Base-by-base conservation (phyloP, 1,284 basidiomycete genomes). In the Gymnopus androsaceus region DNA sequence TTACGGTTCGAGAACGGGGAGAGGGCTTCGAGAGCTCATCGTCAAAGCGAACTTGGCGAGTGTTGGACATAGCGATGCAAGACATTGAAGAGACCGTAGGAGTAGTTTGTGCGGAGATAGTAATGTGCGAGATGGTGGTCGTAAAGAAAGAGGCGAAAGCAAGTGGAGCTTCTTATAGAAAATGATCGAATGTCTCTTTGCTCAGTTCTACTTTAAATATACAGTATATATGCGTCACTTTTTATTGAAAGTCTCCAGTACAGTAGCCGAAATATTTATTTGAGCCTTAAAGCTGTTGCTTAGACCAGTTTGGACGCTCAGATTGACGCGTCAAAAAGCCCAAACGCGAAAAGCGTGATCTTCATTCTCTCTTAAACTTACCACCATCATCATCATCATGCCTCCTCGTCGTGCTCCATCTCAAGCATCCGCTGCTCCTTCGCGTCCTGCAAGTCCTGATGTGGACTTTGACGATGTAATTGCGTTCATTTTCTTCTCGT, bases 331-430 rank as follows among this genome's bases (percentile, higher is more conserved):
- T n/a, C n/a, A n/a, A n/a, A 17, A 38, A 11, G 36, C 36, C 14
- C 14, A n/a, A 37, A 45, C 15, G 3, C 40, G n/a, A n/a, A n/a
- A n/a, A n/a, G n/a, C n/a, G n/a, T n/a, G n/a, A n/a, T n/a, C n/a
- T n/a, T n/a, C n/a, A n/a, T n/a, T n/a, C n/a, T n/a, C n/a, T n/a
- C n/a, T n/a, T 45, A 15, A 17, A 28, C n/a, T 21, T 17, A n/a
- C 19, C 30, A 31, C 48, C 31, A 30, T 15, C 33, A 25, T 38
- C 48, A 42, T n/a, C 49, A 34, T 1, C 15, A 82, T 82, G 80
- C 73, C 80, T 66, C 75, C 79, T 59, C 72, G 79, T 61, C 75
- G 78, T 46, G 76, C 74, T 25, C 75, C 75, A 9, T 80, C 78
- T 53, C 64, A 73, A 57, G 68, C 62, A 21, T 76, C 77, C 41